Evolutionary conservation across 228 moss, liverwort and hornwort genomes (phyloP), one percentile per base, ranked within the genome.

Genomic region (Sphagnum fallax): DNA sequence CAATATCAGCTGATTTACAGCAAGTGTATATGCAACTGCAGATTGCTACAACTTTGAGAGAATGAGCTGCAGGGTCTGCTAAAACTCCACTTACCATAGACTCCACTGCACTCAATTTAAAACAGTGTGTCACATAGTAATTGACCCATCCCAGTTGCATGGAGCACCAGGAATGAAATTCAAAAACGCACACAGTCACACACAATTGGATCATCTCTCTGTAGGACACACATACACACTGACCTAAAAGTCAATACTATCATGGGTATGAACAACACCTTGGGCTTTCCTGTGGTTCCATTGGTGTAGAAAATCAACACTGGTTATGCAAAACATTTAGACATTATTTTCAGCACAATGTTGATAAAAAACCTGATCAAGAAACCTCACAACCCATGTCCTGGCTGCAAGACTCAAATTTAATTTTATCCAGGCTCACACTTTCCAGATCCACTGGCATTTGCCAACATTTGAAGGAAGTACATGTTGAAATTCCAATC

Each of bases 271-370:
- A 66, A 93, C 90, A 68, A 70, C 84, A 65, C 96, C 93, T 97
- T 97, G 14, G 96, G 96, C 67, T 88, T 91, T 16, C 96, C 96
- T 49, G 93, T 93, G 50, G 96, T 97, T 69, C 96, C 96, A 74
- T 91, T 93, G 6, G 96, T 97, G 61, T 97, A 97, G 47, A 97
- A 82, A 8, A 97, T 91, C 5, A 97, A 75, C 11, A 93, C 96
- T 67, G 83, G 88, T 73, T 89, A 4, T 8, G 10, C 53, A 50
- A 15, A 47, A 52, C 63, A 69, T 7, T 51, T 71, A 49, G 52
- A 14, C 62, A 8, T 64, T 57, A 49, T 64, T 64, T 67, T 73
- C 47, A 67, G 70, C 61, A 53, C 32, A 32, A 32, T 32, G 32
- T 32, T 32, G 32, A 32, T 32, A 1, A 32, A 32, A 32, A 32